Conservation (phyloP, 805 yeast species). For the Schizosaccharomyces octosporus region DNA sequence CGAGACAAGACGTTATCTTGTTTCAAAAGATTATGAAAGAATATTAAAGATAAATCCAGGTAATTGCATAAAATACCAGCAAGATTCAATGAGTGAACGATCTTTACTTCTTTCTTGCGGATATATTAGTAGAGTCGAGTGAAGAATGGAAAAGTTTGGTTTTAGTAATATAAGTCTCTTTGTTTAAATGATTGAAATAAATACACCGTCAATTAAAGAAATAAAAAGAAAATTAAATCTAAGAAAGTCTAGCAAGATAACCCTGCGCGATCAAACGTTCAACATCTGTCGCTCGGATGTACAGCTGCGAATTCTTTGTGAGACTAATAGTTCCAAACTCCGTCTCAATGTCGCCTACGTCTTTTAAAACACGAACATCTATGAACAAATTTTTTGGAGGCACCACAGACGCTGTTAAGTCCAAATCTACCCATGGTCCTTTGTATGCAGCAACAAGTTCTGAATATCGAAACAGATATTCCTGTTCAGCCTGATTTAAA, state of each 20-base stretch:
- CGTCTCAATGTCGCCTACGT: slow-evolving; percentile 92
- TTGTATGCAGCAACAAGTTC: slow-evolving; percentile 53
- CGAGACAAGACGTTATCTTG: background rate
- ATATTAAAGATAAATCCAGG: background rate
- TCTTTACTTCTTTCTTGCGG: no score
- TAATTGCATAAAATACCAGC: no score
- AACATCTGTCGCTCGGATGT: slow-evolving; percentile 81
- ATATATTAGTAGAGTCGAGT: no score
- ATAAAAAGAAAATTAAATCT: slow-evolving; percentile 1
- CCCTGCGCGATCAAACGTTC: slow-evolving; percentile 88
- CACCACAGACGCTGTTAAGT: slow-evolving; percentile 62
- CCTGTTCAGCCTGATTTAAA: slow-evolving; percentile 55
- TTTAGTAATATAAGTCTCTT: no score
- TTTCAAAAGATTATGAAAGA: background rate
- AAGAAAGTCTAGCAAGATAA: slow-evolving; percentile 44
- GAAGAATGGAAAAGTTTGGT: no score
- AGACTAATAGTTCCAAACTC: slow-evolving; percentile 77
- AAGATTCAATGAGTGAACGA: no score
- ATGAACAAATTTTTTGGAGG: slow-evolving; percentile 85
- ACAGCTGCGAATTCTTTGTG: slow-evolving; percentile 81
- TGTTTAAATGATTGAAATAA: background rate
- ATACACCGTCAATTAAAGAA: background rate
- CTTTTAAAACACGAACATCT: slow-evolving; percentile 77
- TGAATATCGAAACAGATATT: slow-evolving; percentile 44
- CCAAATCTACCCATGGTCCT: slow-evolving; percentile 58